These are phyloP conservation scores for Ilyonectria sp. DNA, from an alignment of 2,329 filamentous ascomycete genomes.

Conservation along the genomic window DNA sequence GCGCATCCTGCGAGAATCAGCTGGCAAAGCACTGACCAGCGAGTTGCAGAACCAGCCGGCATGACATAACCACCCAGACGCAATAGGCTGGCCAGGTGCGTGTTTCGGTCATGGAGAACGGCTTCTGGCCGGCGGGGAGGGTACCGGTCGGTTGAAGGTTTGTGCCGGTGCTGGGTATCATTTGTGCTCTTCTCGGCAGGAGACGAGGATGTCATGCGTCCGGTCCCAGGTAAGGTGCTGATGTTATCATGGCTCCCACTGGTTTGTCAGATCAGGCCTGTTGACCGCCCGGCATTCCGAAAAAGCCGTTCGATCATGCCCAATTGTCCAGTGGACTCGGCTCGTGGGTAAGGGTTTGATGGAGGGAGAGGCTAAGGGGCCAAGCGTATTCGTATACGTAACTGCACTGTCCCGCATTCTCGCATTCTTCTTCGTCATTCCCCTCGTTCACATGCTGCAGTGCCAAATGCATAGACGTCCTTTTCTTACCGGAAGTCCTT, in stretches of 20 bases:
- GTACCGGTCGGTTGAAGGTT: not conserved
- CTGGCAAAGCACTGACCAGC: not conserved
- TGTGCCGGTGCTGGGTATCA: not conserved
- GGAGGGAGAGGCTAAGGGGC: constrained; percentile 17
- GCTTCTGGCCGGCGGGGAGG: not conserved
- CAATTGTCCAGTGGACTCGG: constrained; percentile 10
- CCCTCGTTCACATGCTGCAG: constrained; percentile 1
- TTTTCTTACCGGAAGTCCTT: not conserved
- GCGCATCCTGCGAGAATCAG: not conserved
- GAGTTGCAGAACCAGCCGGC: not conserved
- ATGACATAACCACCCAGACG: not conserved
- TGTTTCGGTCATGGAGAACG: too few species aligned
- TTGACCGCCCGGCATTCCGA: not conserved
- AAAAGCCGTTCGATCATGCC: constrained; percentile 22
- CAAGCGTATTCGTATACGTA: constrained; percentile 33
- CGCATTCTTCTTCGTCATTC: constrained; percentile 25
- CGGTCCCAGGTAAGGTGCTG: not conserved
- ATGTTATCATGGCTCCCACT: not conserved
- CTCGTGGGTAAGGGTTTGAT: constrained; percentile 39
- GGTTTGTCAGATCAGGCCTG: not conserved
- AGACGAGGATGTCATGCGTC: not conserved
- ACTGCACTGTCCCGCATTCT: not conserved
- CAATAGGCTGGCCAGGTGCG: not conserved
- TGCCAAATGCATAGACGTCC: not conserved
- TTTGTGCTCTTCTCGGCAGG: not conserved